Conservation (phyloP, 148 eudicot species). For the Persicaria maculosa region DNA sequence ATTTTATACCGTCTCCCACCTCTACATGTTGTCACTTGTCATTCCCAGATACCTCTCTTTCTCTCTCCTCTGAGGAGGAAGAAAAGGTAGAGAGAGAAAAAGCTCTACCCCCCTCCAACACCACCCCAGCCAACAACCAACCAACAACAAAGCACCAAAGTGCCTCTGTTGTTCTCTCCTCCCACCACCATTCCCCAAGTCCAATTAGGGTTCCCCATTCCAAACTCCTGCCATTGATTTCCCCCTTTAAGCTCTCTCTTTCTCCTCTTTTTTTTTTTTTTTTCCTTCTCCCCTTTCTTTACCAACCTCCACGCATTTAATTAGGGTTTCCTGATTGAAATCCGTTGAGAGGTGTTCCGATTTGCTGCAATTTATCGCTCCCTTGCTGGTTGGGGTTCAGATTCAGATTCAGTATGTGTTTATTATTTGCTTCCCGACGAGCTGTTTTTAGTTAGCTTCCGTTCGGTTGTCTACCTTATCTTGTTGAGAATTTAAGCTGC, state of each 20-base stretch:
- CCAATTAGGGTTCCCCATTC: constrained; percentile 6
- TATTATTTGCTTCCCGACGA: neutral
- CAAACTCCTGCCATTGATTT: neutral
- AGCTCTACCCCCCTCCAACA: neutral
- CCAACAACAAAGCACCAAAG: constrained; percentile 7
- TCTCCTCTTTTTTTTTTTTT: too few species aligned
- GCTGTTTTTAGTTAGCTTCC: neutral
- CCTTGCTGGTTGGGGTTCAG: too few species aligned
- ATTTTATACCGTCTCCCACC: neutral
- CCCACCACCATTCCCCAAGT: neutral
- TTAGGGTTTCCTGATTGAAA: neutral
- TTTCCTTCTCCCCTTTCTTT: neutral
- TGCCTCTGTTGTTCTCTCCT: neutral
- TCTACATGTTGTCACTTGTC: neutral
- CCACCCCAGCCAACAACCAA: neutral
- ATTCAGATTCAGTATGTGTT: neutral
- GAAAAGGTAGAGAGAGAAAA: neutral
- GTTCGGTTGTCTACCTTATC: neutral
- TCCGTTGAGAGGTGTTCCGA: neutral
- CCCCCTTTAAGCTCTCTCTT: neutral
- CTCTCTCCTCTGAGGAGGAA: neutral
- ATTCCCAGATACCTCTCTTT: neutral
- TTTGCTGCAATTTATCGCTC: too few species aligned
- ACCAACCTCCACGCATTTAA: neutral
- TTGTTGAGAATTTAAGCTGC: neutral